Evolutionary conservation across 164 flowering plant genomes (phyloP).

Genomic region (Cinnamomum chago): DNA sequence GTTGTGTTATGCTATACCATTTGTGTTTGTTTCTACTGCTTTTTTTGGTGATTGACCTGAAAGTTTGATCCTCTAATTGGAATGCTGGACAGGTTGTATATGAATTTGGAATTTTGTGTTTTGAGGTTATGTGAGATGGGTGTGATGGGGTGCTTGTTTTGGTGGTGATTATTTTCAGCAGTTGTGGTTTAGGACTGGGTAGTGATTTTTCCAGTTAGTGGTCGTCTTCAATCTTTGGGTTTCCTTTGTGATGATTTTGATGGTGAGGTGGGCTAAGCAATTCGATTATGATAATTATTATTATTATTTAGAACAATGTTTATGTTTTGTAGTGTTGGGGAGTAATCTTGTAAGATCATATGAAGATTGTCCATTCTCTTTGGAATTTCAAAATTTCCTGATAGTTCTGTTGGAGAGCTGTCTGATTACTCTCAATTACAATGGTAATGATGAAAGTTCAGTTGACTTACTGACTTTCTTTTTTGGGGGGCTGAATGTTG

Average conservation of each 20-base stretch:
- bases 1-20: not conserved
- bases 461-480: not conserved
- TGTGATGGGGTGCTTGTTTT: no score
- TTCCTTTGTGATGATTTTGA: no score
- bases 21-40: not conserved
- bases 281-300: not conserved
- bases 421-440: not conserved
- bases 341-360: not conserved
- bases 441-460: not conserved
- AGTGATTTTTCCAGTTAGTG: no score
- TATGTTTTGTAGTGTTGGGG: no score
- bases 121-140: no score
- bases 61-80: no score
- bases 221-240: no score
- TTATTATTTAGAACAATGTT: no score
- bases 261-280: no score
- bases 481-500: slow-evolving; percentile 5
- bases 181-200: not conserved
- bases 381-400: not conserved
- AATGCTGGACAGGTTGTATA: no score
- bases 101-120: no score
- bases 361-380: not conserved
- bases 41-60: not conserved
- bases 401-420: not conserved
- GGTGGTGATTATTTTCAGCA: no score